A percentile compares a stretch with the other conserved stretches of the same genome.
phyloP scores from a whole-genome alignment of 2,329 filamentous ascomycete genomes.

The Bertia moriformis region DNA sequence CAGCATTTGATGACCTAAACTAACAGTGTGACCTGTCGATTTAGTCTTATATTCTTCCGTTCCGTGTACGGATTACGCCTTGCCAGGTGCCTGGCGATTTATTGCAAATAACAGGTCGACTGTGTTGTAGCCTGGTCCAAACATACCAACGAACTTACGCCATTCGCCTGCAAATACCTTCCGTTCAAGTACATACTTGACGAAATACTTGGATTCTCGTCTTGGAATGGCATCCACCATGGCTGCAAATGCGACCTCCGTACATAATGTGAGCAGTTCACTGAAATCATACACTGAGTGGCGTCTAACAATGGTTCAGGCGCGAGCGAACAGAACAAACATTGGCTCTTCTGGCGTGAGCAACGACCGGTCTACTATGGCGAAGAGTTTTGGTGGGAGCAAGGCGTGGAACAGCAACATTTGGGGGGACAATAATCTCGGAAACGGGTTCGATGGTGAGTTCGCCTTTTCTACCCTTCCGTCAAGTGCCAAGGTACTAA shows the following conservation, averaged over 20 bases:
- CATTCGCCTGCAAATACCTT: background rate
- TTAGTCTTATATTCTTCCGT: background rate
- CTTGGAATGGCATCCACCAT: constrained; percentile 1
- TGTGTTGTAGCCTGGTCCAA: background rate
- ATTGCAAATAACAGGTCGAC: background rate
- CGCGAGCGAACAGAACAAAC: background rate
- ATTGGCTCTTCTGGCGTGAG: background rate
- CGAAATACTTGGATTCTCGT: background rate
- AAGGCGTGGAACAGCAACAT: constrained; percentile 1
- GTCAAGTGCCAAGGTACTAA: no score
- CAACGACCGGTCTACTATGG: background rate
- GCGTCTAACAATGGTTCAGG: background rate
- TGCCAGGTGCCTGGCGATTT: background rate
- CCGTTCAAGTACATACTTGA: background rate
- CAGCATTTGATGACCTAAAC: no score
- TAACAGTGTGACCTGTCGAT: no score
- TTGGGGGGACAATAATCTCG: background rate
- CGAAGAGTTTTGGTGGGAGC: background rate
- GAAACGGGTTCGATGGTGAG: background rate
- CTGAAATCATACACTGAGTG: no score
- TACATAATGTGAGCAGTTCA: constrained; percentile 1
- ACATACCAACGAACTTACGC: no score
- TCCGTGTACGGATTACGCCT: no score
- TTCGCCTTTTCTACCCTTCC: no score
- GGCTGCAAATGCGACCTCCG: background rate